These are phyloP conservation scores for Chlorella sp. DNA, from an alignment of 139 green algal genomes.

Conservation along the genomic window DNA sequence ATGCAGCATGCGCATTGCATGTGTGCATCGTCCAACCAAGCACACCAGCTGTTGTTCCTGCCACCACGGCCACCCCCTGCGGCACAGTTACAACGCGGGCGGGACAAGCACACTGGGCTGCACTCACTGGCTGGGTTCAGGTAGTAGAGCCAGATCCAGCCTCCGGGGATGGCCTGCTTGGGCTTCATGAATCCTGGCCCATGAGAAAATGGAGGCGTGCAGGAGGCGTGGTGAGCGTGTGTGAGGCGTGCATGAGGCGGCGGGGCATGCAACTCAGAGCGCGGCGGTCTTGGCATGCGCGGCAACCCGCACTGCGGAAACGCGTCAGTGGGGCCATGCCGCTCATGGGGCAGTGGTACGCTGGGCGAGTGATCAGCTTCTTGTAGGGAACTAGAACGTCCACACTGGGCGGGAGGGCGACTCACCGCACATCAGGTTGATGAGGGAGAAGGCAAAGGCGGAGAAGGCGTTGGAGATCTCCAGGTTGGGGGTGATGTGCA, in stretches of 20 bases:
- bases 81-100: too few relatives aligned
- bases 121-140: not conserved
- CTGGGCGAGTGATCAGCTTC: too few relatives aligned
- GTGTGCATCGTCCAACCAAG: too few relatives aligned
- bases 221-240: not conserved
- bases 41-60: too few relatives aligned
- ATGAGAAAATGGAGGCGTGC: not conserved
- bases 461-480: conserved; percentile 12
- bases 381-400: too few relatives aligned
- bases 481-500: conserved; percentile 4
- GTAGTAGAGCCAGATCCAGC: conserved; percentile 19
- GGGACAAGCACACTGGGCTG: too few relatives aligned
- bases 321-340: too few relatives aligned
- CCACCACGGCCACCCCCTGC: too few relatives aligned
- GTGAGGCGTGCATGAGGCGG: not conserved
- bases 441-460: not conserved
- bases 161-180: not conserved
- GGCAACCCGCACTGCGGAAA: too few relatives aligned
- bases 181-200: not conserved
- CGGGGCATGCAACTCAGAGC: not conserved
- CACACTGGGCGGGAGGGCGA: not conserved
- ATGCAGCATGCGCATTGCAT: not conserved
- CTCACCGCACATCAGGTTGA: conserved; percentile 2
- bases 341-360: too few relatives aligned
- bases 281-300: too few relatives aligned